phyloP scores from a whole-genome alignment of 2,329 filamentous ascomycete genomes.

The Aureobasidium musti region DNA sequence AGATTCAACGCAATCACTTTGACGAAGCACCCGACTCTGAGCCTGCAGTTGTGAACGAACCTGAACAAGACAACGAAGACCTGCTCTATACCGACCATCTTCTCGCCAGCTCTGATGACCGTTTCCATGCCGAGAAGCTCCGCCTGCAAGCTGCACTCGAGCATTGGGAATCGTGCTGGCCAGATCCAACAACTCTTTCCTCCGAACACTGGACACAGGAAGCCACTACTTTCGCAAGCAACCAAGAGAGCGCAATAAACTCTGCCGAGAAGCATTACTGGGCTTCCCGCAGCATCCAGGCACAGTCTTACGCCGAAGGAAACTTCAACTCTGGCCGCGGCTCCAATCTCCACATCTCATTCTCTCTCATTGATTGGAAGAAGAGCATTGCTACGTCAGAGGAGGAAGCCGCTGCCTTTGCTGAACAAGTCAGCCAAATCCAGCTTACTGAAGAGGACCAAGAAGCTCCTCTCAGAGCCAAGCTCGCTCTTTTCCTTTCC shows the following conservation, averaged over 20 bases:
- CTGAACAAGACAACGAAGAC: background rate
- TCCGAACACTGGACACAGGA: conserved; percentile 10
- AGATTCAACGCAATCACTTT: background rate
- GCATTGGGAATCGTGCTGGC: conserved; percentile 1
- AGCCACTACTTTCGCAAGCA: conserved; percentile 6
- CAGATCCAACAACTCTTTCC: background rate
- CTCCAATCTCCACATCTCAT: background rate
- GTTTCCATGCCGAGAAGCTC: background rate
- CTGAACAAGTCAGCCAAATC: conserved; percentile 18
- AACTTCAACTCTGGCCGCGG: background rate
- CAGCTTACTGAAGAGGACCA: conserved; percentile 16
- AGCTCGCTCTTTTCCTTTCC: conserved; percentile 14
- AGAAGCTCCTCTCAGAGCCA: conserved; percentile 16
- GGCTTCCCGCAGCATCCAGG: conserved; percentile 14
- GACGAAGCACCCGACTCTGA: conserved; percentile 17
- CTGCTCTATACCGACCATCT: conserved; percentile 2
- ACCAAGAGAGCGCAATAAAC: conserved; percentile 1
- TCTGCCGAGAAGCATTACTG: conserved; percentile 12
- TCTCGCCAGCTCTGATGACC: conserved; percentile 4
- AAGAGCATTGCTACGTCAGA: conserved; percentile 12
- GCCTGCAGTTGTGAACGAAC: background rate
- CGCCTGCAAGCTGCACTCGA: conserved; percentile 3
- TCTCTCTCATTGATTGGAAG: conserved; percentile 9
- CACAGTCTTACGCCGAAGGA: conserved; percentile 7
- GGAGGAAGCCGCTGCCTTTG: conserved; percentile 11